Percentiles rank a stretch among this genome's conserved stretches.
These are phyloP conservation scores for Cyberlindnera meyerae DNA, from an alignment of 805 yeast genomes.

Conservation along the genomic window DNA sequence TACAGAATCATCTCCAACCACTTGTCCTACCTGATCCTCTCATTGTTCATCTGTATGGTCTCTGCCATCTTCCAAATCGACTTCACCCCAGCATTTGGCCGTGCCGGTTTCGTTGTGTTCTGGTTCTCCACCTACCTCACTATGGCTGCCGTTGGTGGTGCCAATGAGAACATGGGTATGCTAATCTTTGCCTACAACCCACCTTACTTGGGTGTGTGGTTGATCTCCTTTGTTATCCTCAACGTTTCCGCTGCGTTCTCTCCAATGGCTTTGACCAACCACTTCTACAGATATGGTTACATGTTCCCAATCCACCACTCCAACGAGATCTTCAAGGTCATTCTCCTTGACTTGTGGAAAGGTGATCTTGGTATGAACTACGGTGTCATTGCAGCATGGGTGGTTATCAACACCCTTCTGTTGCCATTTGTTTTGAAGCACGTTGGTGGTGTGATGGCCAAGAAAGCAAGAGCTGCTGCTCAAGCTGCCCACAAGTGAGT, in stretches of 20 bases:
- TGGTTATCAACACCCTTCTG: slow-evolving; percentile 40
- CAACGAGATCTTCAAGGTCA: slow-evolving; percentile 53
- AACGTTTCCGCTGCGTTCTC: slow-evolving; percentile 68
- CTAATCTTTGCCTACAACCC: slow-evolving; percentile 50
- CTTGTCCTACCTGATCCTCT: slow-evolving; percentile 49
- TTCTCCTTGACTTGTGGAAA: slow-evolving; percentile 52
- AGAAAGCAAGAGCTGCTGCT: slow-evolving; percentile 23
- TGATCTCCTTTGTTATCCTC: slow-evolving; percentile 61
- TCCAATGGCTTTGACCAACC: slow-evolving; percentile 54
- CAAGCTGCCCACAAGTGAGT: neutral
- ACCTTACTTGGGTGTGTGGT: slow-evolving; percentile 66
- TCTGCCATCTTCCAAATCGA: slow-evolving; percentile 66
- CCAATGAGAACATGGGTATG: slow-evolving; percentile 61
- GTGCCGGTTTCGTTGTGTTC: slow-evolving; percentile 64
- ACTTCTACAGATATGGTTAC: slow-evolving; percentile 60
- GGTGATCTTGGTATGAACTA: slow-evolving; percentile 54
- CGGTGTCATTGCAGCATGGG: slow-evolving; percentile 60
- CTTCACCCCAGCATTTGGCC: slow-evolving; percentile 54
- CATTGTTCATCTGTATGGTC: slow-evolving; percentile 54
- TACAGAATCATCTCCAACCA: slow-evolving; percentile 51
- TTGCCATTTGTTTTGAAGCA: slow-evolving; percentile 42
- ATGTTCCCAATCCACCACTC: slow-evolving; percentile 68
- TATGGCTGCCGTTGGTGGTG: slow-evolving; percentile 74
- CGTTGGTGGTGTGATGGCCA: slow-evolving; percentile 35
- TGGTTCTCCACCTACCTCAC: slow-evolving; percentile 69